Evolutionary conservation across 2,329 filamentous ascomycete species (phyloP).

Genomic region (Ophiocordyceps unilateralis): DNA sequence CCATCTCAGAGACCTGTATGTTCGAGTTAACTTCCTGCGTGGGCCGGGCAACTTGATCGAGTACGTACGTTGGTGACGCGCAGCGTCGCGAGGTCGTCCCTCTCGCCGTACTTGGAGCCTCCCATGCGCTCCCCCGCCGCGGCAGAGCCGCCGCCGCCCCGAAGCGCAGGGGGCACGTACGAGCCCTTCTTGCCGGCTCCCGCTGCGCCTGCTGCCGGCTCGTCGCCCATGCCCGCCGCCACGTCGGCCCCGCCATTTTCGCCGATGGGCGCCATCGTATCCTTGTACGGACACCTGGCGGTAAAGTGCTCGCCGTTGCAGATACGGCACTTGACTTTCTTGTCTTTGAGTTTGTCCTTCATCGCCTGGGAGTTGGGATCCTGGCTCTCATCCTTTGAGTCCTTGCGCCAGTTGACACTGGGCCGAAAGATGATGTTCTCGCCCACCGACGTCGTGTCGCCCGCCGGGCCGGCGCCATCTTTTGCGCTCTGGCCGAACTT

Average conservation of each 20-base stretch:
- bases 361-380: slow-evolving; percentile 55
- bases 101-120: slow-evolving; percentile 69
- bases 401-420: slow-evolving; percentile 83
- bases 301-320: slow-evolving; percentile 99
- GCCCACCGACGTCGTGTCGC: slow-evolving; percentile 81
- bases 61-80: slow-evolving; percentile 86
- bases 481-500: slow-evolving; percentile 90
- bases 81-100: slow-evolving; percentile 90
- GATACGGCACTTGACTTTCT: slow-evolving; percentile 99
- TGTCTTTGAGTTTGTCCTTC: slow-evolving; percentile 83
- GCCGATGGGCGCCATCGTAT: slow-evolving; percentile 86
- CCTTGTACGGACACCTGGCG: slow-evolving; percentile 97
- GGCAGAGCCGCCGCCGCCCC: slow-evolving; percentile 44
- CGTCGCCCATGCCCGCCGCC: slow-evolving; percentile 37
- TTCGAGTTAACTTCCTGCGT: not conserved
- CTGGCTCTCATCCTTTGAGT: slow-evolving; percentile 65
- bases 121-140: slow-evolving; percentile 64
- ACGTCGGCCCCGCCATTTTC: slow-evolving; percentile 37
- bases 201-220: slow-evolving; percentile 25
- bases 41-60: not conserved
- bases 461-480: slow-evolving; percentile 64
- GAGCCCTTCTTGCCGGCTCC: slow-evolving; percentile 55
- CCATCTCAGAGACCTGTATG: slow-evolving; percentile 80
- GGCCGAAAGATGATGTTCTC: slow-evolving; percentile 98
- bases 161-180: slow-evolving; percentile 87